These are phyloP conservation scores for Rhododendron williamsianum DNA, from an alignment of 148 eudicot genomes.

Conservation along the genomic window DNA sequence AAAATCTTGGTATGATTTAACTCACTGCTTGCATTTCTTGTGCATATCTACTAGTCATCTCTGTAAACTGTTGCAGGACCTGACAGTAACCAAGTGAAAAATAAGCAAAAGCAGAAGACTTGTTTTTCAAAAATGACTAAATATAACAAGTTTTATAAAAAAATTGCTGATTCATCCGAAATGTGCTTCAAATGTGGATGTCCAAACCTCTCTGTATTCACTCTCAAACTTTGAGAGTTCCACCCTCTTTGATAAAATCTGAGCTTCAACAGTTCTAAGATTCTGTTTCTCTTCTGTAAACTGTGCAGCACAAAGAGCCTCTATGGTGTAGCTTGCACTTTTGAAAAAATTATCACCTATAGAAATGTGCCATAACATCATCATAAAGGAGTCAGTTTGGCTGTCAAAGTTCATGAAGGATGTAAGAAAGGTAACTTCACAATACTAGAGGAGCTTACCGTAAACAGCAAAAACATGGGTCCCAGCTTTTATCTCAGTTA, in stretches of 20 bases:
- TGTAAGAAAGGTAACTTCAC: background rate
- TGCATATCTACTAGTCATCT: constrained; percentile 81
- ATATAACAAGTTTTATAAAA: background rate
- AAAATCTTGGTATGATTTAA: background rate
- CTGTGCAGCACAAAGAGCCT: constrained; percentile 64
- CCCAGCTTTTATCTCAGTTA: constrained; percentile 80
- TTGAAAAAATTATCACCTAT: constrained; percentile 92
- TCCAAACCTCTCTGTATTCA: constrained; percentile 79
- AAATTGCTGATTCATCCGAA: background rate
- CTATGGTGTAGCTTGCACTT: constrained; percentile 85
- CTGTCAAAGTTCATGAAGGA: background rate
- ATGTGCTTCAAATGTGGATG: background rate
- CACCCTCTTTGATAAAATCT: constrained; percentile 71
- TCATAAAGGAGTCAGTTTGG: background rate
- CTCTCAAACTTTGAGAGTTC: constrained; percentile 86
- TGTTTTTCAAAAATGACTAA: background rate
- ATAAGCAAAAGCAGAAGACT: constrained; percentile 8
- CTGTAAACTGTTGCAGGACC: constrained; percentile 86
- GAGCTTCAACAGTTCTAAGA: constrained; percentile 76
- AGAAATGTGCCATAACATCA: constrained; percentile 8
- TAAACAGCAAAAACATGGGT: constrained; percentile 89
- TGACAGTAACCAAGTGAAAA: constrained; percentile 19
- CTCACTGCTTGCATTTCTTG: constrained; percentile 93
- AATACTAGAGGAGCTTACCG: constrained; percentile 33
- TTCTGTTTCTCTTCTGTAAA: constrained; percentile 66